Evolutionary conservation across 1,284 basidiomycete species (phyloP).

Genomic region (Gomphus sp.): DNA sequence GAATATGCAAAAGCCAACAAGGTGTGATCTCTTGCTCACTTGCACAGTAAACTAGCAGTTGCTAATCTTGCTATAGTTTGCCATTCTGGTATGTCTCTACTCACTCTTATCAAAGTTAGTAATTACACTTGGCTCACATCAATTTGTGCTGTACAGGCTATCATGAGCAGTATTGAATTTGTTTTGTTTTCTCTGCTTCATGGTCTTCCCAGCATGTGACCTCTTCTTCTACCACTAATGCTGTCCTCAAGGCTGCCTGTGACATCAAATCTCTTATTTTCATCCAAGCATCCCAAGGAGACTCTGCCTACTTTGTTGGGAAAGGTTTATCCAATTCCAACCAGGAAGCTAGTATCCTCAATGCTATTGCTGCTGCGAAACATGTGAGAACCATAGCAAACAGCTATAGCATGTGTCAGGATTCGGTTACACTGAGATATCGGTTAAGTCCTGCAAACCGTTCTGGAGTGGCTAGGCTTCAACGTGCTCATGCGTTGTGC

Average conservation of each 20-base stretch:
- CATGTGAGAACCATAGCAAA: constrained; percentile 89
- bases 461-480: too few relatives aligned
- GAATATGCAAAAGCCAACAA: constrained; percentile 79
- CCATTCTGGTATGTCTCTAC: constrained; percentile 63
- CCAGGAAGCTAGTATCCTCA: constrained; percentile 93
- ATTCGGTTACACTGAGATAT: too few relatives aligned
- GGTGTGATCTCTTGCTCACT: constrained; percentile 27
- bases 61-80: constrained; percentile 47
- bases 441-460: too few relatives aligned
- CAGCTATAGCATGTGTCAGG: constrained; percentile 85
- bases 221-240: constrained; percentile 82
- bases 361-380: constrained; percentile 88
- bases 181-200: constrained; percentile 11
- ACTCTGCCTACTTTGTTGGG: constrained; percentile 93
- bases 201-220: constrained; percentile 59
- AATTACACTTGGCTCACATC: not conserved
- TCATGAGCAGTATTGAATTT: constrained; percentile 41
- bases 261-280: constrained; percentile 97
- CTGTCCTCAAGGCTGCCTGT: constrained; percentile 82
- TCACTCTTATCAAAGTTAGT: not conserved
- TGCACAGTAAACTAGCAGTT: not conserved
- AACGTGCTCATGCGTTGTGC: too few relatives aligned
- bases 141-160: constrained; percentile 32
- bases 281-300: constrained; percentile 96
- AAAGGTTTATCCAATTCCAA: constrained; percentile 94